Conservation (phyloP, 345 rosid genomes). For the Moricandia arvensis region DNA sequence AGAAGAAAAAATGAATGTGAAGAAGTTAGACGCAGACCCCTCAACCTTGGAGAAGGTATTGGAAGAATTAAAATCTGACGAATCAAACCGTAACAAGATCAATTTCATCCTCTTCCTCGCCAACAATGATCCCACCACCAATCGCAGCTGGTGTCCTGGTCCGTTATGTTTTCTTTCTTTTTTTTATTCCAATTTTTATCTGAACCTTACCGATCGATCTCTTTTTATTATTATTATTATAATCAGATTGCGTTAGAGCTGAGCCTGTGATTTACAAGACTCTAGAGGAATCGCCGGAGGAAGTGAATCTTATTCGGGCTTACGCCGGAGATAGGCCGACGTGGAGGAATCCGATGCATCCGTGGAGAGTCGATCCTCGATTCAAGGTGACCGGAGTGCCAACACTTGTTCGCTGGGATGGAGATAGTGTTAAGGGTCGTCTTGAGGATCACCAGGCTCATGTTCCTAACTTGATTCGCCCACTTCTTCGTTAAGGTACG, state of each 20-base stretch:
- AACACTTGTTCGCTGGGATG: slow-evolving; percentile 69
- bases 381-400: slow-evolving; percentile 87
- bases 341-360: slow-evolving; percentile 75
- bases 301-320: slow-evolving; percentile 59
- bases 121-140: slow-evolving; percentile 71
- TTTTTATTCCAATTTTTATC: neutral
- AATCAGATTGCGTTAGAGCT: slow-evolving; percentile 87
- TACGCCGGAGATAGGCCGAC: slow-evolving; percentile 89
- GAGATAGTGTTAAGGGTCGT: slow-evolving; percentile 50
- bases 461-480: slow-evolving; percentile 53
- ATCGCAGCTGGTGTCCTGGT: slow-evolving; percentile 91
- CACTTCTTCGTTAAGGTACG: slow-evolving; percentile 39
- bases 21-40: slow-evolving; percentile 52
- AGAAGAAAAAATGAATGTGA: slow-evolving; percentile 48
- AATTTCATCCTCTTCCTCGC: slow-evolving; percentile 80
- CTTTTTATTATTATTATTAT: neutral
- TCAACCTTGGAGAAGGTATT: slow-evolving; percentile 52
- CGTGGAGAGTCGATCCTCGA: slow-evolving; percentile 63
- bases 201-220: neutral
- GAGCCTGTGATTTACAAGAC: slow-evolving; percentile 81
- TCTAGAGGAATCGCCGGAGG: slow-evolving; percentile 59
- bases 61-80: slow-evolving; percentile 54
- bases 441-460: slow-evolving; percentile 89
- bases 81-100: slow-evolving; percentile 49
- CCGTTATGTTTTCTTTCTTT: neutral